Percentiles rank a stretch among this genome's conserved stretches.
Evolutionary conservation across 2,329 filamentous ascomycete species (phyloP).

Genomic region (Ophiostoma sp.): DNA sequence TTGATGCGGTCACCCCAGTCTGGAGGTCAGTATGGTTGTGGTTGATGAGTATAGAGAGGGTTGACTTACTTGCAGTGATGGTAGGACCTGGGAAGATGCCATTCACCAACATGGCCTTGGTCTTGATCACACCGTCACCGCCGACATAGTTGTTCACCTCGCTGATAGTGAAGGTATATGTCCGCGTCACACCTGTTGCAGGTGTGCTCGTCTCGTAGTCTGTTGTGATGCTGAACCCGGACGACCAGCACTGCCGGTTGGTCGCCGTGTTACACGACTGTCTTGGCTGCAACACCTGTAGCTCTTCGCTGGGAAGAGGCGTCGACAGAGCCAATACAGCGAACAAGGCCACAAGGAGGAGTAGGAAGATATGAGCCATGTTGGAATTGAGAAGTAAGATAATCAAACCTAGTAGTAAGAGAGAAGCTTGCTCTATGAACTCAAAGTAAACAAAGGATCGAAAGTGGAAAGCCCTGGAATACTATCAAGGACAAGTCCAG

Average conservation of each 20-base stretch:
- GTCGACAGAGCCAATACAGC: neutral
- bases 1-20: constrained; percentile 55
- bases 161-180: constrained; percentile 29
- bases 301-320: neutral
- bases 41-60: neutral
- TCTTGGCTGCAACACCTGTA: constrained; percentile 2
- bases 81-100: constrained; percentile 20
- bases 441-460: neutral
- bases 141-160: constrained; percentile 30
- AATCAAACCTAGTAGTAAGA: neutral
- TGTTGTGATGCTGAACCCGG: constrained; percentile 31
- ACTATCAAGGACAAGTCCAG: no score
- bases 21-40: neutral
- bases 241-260: constrained; percentile 31
- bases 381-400: neutral
- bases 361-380: neutral
- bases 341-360: neutral
- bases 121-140: constrained; percentile 29
- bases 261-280: constrained; percentile 26
- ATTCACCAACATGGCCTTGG: constrained; percentile 33
- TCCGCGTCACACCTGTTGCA: constrained; percentile 27
- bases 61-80: neutral
- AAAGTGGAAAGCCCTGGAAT: no score
- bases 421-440: neutral
- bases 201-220: constrained; percentile 31